Base-by-base conservation (phyloP, 352 stramenopile genomes). In the Phytopythium kandeliae region DNA sequence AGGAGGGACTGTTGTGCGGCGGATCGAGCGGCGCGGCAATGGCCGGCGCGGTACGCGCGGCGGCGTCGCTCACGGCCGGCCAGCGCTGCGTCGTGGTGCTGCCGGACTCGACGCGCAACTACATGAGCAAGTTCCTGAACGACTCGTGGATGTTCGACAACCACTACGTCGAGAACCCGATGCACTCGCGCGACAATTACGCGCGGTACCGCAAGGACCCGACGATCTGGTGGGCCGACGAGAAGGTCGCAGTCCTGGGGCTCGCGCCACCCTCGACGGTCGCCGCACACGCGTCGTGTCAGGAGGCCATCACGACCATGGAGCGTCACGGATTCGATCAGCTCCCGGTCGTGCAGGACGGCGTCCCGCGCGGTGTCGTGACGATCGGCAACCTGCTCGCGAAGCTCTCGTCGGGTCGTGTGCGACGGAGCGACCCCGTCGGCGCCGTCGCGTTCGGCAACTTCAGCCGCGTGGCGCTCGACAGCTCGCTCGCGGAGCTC, bases 51-150 rank as follows among this genome's bases (percentile, higher is more conserved):
- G 55, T 98, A 11, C 64, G 81, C 28, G 89, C 87, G 19, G 92
- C 91, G 3, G 62, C 78, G 16, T 64, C 58, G 24, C 74, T 98
- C 19, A 77, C 78, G 49, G 62, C 78, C 50, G 93, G 89, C 22
- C 87, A 98, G 65, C 86, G 88, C 13, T 97, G 87, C 60, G 94
- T 98, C 9, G 90, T 98, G 12, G 70, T 98, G 34, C 69, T 98
- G 8, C 87, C 94, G 1, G 96, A 98, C 68, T 97, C 81, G 43
- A 96, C 96, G 19, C 76, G 95, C 24, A 98, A 98, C 74, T 98
- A 98, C 87, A 98, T 98, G 94, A 96, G 79, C 60, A 98, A 98
- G 73, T 97, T 96, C 55, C 56, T 98, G 21, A 96, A 82, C 49
- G 92, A 98, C 73, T 77, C 96, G 61, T 98, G 96, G 96, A 92